A percentile compares a stretch with the other conserved stretches of the same genome.
Evolutionary conservation across 2,329 filamentous ascomycete species (phyloP).

Genomic region (Botrytis aclada): DNA sequence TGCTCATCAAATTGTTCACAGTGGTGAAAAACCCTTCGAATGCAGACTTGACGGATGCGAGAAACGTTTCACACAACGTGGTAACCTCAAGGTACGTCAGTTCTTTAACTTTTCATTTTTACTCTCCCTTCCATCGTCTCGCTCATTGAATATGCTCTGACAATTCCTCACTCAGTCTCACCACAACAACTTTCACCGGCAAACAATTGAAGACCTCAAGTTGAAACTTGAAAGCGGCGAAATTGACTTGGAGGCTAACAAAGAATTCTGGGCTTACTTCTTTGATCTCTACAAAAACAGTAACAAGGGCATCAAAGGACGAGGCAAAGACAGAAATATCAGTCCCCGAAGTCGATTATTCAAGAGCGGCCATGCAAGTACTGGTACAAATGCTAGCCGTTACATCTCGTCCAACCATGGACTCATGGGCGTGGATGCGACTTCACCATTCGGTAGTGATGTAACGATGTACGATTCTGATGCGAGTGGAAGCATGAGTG

Average conservation of each 20-base stretch:
- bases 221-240: constrained; percentile 60
- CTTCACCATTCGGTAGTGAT: not conserved
- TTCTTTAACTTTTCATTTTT: too few relatives aligned
- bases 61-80: constrained; percentile 81
- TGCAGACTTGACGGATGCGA: constrained; percentile 73
- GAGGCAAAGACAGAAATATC: constrained; percentile 79
- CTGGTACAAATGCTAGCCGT: constrained; percentile 1
- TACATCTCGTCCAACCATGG: constrained; percentile 17
- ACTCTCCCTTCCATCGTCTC: not conserved
- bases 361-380: not conserved
- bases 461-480: constrained; percentile 11
- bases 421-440: constrained; percentile 22
- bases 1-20: constrained; percentile 23
- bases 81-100: constrained; percentile 74
- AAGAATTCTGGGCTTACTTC: constrained; percentile 81
- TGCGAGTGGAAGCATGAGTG: constrained; percentile 18
- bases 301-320: constrained; percentile 97
- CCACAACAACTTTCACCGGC: constrained; percentile 68
- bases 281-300: constrained; percentile 89
- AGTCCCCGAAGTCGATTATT: constrained; percentile 23
- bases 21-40: constrained; percentile 20
- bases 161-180: not conserved
- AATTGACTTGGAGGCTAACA: constrained; percentile 63
- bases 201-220: constrained; percentile 68
- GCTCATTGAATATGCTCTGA: not conserved